phyloP scores from a whole-genome alignment of 2,329 filamentous ascomycete genomes.

The Atkinsonella texensis region DNA sequence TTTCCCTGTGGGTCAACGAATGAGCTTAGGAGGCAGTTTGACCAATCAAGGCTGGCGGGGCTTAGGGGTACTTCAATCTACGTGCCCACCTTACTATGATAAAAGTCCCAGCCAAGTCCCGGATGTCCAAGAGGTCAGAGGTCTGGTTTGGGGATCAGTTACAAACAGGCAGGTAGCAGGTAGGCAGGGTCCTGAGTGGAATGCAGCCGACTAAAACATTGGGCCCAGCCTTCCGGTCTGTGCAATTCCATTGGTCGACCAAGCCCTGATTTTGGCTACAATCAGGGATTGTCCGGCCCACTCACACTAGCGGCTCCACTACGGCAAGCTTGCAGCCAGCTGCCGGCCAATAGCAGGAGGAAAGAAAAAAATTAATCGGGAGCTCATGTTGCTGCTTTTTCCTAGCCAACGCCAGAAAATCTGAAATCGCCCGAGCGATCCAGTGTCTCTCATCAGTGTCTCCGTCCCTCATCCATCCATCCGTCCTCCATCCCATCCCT shows the following conservation, averaged over 20 bases:
- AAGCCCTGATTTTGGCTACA: slow-evolving; percentile 8
- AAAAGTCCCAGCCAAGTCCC: too few relatives aligned
- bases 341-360: slow-evolving; percentile 22
- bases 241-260: slow-evolving; percentile 3
- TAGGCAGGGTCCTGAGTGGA: slow-evolving; percentile 6
- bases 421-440: slow-evolving; percentile 13
- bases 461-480: too few relatives aligned
- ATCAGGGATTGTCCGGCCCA: slow-evolving; percentile 13
- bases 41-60: too few relatives aligned
- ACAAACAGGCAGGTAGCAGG: background rate
- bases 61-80: too few relatives aligned
- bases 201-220: slow-evolving; percentile 4
- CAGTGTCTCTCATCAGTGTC: background rate
- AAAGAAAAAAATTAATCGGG: slow-evolving; percentile 25
- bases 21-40: too few relatives aligned
- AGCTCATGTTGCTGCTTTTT: slow-evolving; percentile 19
- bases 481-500: slow-evolving; percentile 3
- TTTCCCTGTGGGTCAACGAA: too few relatives aligned
- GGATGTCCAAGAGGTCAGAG: background rate
- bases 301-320: slow-evolving; percentile 22
- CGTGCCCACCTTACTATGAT: too few relatives aligned
- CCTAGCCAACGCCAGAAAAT: slow-evolving; percentile 15
- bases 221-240: background rate
- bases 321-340: slow-evolving; percentile 22
- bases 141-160: too few relatives aligned